Evolutionary conservation across 768 basidiomycete species (phyloP), one percentile per base, ranked within the genome.

Genomic region (Kwoniella pini): DNA sequence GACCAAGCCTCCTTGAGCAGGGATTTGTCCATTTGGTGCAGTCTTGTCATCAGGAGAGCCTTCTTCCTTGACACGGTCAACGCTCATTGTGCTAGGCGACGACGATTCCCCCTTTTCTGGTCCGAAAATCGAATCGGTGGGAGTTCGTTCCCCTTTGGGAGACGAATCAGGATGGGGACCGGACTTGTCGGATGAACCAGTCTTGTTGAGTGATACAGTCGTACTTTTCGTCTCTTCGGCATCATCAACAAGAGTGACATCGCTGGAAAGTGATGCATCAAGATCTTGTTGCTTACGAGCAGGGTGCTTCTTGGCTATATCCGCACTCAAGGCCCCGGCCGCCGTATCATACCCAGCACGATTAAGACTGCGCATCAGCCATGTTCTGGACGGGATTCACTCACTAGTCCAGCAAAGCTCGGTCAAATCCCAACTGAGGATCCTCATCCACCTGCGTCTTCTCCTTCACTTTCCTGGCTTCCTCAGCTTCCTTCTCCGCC

Each of bases 401-500:
- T 60, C 59, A 60, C 59, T 60, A 60, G n/a, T 60, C 44, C 19
- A 60, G 27, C 6, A 60, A 21, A 19, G 49, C 45, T 5, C 19
- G 12, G 31, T 60, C 43, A 24, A 60, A 54, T n/a, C 28, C 21
- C 5, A 22, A 44, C 44, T 48, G 59, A 30, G 50, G 26, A 38
- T 60, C 36, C 38, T 54, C 59, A n/a, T 45, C 22, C 4, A 21
- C 43, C 9, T 43, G 21, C n/a, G 17, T 42, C 15, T 46, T 44
- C 11, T 52, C 36, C 22, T 22, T 15, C 28, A 28, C 30, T 21
- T 53, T 36, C 42, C 31, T 51, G 26, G 57, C 57, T 0, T 50
- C 50, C n/a, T 43, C 57, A 19, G 38, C 28, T 22, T 60, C 59
- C 27, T 54, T 60, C 33, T 46, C 27, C 1, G 45, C 59, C 21